Percentiles rank a stretch among this genome's conserved stretches.
Conservation (phyloP, 257 asterid genomes). For the Ilex asprella region DNA sequence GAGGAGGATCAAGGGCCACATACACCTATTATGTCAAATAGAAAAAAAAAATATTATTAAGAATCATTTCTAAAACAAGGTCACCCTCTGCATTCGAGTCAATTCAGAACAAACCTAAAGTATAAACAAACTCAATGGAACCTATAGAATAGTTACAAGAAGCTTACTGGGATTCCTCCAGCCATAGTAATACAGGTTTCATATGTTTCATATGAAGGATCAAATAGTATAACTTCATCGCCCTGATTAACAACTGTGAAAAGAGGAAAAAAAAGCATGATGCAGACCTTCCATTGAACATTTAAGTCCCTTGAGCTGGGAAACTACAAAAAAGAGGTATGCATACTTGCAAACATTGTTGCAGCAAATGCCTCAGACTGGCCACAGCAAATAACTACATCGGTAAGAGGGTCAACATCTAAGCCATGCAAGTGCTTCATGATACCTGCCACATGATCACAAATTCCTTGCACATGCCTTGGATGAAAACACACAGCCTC, state of each 20-base stretch:
- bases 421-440: slow-evolving; percentile 62
- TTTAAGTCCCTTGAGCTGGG: not conserved
- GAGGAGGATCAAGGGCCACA: slow-evolving; percentile 80
- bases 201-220: slow-evolving; percentile 80
- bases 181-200: slow-evolving; percentile 78
- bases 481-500: not conserved
- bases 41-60: too few species aligned
- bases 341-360: slow-evolving; percentile 64
- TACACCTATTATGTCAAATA: slow-evolving; percentile 44
- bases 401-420: slow-evolving; percentile 51
- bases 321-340: not conserved
- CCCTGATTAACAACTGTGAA: slow-evolving; percentile 67
- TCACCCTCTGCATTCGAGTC: too few species aligned
- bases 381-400: slow-evolving; percentile 80
- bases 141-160: not conserved
- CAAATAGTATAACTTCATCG: slow-evolving; percentile 80
- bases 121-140: not conserved
- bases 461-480: slow-evolving; percentile 81
- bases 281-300: not conserved
- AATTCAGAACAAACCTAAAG: too few species aligned
- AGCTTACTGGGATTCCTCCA: slow-evolving; percentile 88
- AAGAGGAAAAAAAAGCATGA: not conserved
- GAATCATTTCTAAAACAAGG: too few species aligned
- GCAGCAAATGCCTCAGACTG: slow-evolving; percentile 95
- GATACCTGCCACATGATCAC: slow-evolving; percentile 53